Evolutionary conservation across 345 rosid genomes (phyloP).

Genomic region (Populus tremula): DNA sequence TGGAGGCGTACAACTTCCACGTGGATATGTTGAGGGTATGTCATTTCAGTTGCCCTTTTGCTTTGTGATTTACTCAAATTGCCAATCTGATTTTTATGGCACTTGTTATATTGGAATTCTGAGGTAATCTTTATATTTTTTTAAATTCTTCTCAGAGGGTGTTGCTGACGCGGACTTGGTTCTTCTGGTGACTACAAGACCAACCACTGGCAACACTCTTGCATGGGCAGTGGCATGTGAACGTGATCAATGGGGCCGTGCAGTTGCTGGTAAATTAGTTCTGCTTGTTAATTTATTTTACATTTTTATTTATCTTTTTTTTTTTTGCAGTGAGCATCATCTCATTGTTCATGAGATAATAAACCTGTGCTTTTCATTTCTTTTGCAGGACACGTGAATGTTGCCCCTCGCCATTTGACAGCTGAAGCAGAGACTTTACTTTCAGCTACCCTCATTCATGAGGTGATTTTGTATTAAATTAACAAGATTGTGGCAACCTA

Average conservation of each 20-base stretch:
- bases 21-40: constrained; percentile 85
- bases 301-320: background rate
- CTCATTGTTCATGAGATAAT: background rate
- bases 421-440: constrained; percentile 96
- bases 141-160: constrained; percentile 56
- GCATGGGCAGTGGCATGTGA: constrained; percentile 99
- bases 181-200: constrained; percentile 94
- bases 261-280: constrained; percentile 73
- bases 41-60: constrained; percentile 12
- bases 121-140: constrained; percentile 8
- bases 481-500: constrained; percentile 5
- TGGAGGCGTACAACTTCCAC: constrained; percentile 99
- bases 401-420: constrained; percentile 98
- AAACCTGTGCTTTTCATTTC: constrained; percentile 11
- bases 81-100: background rate
- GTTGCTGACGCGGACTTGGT: constrained; percentile 89
- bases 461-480: constrained; percentile 43
- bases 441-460: constrained; percentile 96
- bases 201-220: constrained; percentile 97
- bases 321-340: background rate
- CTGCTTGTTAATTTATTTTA: too few relatives aligned
- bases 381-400: constrained; percentile 88
- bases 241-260: constrained; percentile 99
- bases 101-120: background rate
- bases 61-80: constrained; percentile 3